Evolutionary conservation across 1,139 yeast species (phyloP).

Genomic region (Kodamaea sp.): DNA sequence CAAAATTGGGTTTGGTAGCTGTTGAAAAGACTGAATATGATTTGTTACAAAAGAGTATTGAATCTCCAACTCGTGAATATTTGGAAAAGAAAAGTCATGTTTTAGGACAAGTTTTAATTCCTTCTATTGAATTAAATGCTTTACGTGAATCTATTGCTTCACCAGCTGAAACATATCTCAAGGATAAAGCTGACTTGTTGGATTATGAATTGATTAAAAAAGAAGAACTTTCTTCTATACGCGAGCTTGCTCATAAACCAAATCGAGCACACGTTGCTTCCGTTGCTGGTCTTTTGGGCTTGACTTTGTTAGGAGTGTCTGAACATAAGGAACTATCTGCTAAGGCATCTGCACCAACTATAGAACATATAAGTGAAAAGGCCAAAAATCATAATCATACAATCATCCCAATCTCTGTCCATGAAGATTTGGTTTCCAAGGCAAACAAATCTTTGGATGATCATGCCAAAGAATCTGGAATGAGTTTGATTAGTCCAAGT

Average conservation of each 20-base stretch:
- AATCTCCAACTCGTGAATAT: slow-evolving; percentile 24
- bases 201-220: slow-evolving; percentile 17
- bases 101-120: slow-evolving; percentile 16
- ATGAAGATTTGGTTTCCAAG: slow-evolving; percentile 14
- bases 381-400: slow-evolving; percentile 21
- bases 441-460: slow-evolving; percentile 13
- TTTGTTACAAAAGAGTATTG: slow-evolving; percentile 14
- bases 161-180: slow-evolving; percentile 20
- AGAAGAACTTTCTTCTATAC: slow-evolving; percentile 17
- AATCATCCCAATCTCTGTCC: slow-evolving; percentile 27
- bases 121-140: slow-evolving; percentile 15
- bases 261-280: slow-evolving; percentile 28
- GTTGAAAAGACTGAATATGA: slow-evolving; percentile 14
- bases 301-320: slow-evolving; percentile 11
- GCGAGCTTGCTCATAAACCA: slow-evolving; percentile 18
- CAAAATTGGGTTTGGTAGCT: slow-evolving; percentile 15
- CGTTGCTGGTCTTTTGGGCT: slow-evolving; percentile 23
- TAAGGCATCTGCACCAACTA: slow-evolving; percentile 18
- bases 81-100: slow-evolving; percentile 19
- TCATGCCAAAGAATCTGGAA: slow-evolving; percentile 9
- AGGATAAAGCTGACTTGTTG: slow-evolving; percentile 14
- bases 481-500: slow-evolving; percentile 7
- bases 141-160: slow-evolving; percentile 14
- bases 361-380: slow-evolving; percentile 29
- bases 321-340: slow-evolving; percentile 9